Evolutionary conservation across 2,329 filamentous ascomycete species (phyloP).

Genomic region (Davidsoniella virescens): DNA sequence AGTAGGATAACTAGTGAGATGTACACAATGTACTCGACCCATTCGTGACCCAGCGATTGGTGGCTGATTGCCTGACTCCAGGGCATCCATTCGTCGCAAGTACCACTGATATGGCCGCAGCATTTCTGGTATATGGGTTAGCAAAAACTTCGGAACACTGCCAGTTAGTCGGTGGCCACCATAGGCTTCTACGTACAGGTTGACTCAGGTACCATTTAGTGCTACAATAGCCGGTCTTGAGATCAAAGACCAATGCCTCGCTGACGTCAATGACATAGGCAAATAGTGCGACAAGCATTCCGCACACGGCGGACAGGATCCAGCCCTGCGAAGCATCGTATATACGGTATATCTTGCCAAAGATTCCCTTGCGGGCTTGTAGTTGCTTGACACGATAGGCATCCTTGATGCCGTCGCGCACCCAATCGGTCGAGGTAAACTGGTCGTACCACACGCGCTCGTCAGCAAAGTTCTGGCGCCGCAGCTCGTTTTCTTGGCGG

Average conservation of each 20-base stretch:
- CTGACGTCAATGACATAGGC: slow-evolving; percentile 83
- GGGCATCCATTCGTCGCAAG: slow-evolving; percentile 38
- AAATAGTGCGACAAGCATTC: slow-evolving; percentile 65
- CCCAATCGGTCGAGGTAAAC: slow-evolving; percentile 95
- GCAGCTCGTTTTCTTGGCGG: slow-evolving; percentile 44
- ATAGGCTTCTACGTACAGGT: slow-evolving; percentile 30
- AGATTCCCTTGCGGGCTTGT: slow-evolving; percentile 64
- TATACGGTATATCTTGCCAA: slow-evolving; percentile 58
- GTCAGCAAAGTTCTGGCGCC: slow-evolving; percentile 51
- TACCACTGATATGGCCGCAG: slow-evolving; percentile 32
- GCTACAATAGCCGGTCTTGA: slow-evolving; percentile 75
- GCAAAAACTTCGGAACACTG: slow-evolving; percentile 10
- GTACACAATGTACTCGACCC: slow-evolving; percentile 67
- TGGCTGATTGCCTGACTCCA: slow-evolving; percentile 36
- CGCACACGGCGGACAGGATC: slow-evolving; percentile 82
- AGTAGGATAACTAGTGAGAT: slow-evolving; percentile 55
- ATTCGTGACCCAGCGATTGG: slow-evolving; percentile 30
- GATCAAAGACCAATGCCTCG: slow-evolving; percentile 73
- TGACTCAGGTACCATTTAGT: slow-evolving; percentile 57
- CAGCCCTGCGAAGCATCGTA: slow-evolving; percentile 87
- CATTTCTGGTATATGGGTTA: slow-evolving; percentile 24
- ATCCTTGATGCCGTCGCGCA: slow-evolving; percentile 92
- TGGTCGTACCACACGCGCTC: slow-evolving; percentile 98
- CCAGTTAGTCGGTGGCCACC: no score
- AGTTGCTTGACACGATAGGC: slow-evolving; percentile 76